phyloP scores from a whole-genome alignment of 495 filamentous ascomycete genomes.

The Daldinia caldariorum region DNA sequence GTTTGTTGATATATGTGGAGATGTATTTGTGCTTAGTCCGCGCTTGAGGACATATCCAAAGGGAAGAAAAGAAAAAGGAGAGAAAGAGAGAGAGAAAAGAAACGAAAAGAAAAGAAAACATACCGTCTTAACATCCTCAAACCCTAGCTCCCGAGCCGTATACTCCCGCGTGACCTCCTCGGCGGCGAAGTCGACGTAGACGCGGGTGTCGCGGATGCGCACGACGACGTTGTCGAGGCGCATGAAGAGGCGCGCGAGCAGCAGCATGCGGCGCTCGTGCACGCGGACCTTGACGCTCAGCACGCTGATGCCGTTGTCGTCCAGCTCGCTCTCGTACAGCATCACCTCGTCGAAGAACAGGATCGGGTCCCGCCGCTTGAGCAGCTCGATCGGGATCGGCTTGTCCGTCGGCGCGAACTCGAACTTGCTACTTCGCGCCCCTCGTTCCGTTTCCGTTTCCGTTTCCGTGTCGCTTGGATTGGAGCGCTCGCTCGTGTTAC shows the following conservation, averaged over 20 bases:
- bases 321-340: conserved; percentile 96
- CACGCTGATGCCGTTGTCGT: conserved; percentile 94
- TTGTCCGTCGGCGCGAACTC: conserved; percentile 62
- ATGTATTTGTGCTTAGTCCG: too few species aligned
- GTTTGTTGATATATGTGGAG: too few species aligned
- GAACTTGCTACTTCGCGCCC: conserved; percentile 39
- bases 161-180: conserved; percentile 90
- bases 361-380: conserved; percentile 86
- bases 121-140: conserved; percentile 80
- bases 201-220: conserved; percentile 85
- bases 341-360: conserved; percentile 94
- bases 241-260: conserved; percentile 92
- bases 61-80: too few species aligned
- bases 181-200: conserved; percentile 90
- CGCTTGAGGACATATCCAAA: too few species aligned
- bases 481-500: background rate
- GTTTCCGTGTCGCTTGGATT: conserved; percentile 2
- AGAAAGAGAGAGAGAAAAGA: too few species aligned
- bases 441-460: background rate
- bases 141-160: conserved; percentile 79
- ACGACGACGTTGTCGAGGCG: conserved; percentile 88
- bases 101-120: conserved; percentile 35
- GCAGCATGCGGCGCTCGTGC: conserved; percentile 85
- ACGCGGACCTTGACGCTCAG: conserved; percentile 89
- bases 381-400: conserved; percentile 82